A percentile compares a stretch with the other conserved stretches of the same genome.
phyloP scores from a whole-genome alignment of 148 eudicot species.

The Euryodendron excelsum region DNA sequence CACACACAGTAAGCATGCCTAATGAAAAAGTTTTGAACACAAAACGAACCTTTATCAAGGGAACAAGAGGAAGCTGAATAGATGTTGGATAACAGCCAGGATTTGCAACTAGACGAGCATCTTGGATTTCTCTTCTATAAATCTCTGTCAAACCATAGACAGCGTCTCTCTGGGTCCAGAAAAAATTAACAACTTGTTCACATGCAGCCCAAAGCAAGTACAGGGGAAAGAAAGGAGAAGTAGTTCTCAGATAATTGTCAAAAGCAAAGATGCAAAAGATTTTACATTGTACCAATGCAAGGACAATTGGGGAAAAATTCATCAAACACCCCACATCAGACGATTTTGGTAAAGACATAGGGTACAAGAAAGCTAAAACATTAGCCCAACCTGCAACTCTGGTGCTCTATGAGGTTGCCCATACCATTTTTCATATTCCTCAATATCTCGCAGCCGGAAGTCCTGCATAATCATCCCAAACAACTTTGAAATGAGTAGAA shows the following conservation, averaged over 20 bases:
- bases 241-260: not conserved
- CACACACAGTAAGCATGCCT: not conserved
- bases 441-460: conserved; percentile 66
- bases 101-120: conserved; percentile 82
- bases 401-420: conserved; percentile 87
- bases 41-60: conserved; percentile 65
- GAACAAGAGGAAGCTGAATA: conserved; percentile 84
- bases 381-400: conserved; percentile 64
- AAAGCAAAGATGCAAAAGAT: not conserved
- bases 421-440: conserved; percentile 92
- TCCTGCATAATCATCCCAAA: conserved; percentile 51
- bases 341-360: not conserved
- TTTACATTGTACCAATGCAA: not conserved
- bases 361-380: not conserved
- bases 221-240: conserved; percentile 4
- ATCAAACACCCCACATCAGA: not conserved
- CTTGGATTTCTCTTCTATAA: conserved; percentile 55
- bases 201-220: not conserved
- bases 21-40: not conserved
- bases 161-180: conserved; percentile 66
- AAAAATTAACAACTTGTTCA: conserved; percentile 11
- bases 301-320: not conserved
- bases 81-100: conserved; percentile 98
- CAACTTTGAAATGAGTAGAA: conserved; percentile 7
- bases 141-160: conserved; percentile 93